A percentile compares a stretch with the other conserved stretches of the same genome.
Evolutionary conservation across 1,284 basidiomycete genomes (phyloP).

Genomic region (Sporisorium reilianum): DNA sequence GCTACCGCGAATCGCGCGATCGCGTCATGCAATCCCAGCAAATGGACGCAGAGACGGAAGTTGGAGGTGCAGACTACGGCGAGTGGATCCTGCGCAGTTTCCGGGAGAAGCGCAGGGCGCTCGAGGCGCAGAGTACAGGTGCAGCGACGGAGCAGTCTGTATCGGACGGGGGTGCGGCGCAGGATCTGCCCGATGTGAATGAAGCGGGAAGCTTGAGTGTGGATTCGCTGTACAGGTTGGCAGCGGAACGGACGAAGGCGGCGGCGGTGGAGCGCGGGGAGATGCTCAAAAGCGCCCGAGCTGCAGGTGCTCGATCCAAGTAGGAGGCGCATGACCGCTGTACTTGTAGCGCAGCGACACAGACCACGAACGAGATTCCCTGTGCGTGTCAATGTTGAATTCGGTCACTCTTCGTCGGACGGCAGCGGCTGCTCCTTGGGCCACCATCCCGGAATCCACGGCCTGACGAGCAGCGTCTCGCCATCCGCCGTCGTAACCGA

Average conservation of each 20-base stretch:
- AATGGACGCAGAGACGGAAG: background rate
- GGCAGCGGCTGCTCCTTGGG: slow-evolving; percentile 21
- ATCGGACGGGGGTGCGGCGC: too few relatives aligned
- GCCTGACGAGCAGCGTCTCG: slow-evolving; percentile 38
- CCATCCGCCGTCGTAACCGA: slow-evolving; percentile 24
- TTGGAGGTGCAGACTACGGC: slow-evolving; percentile 18
- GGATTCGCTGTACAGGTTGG: slow-evolving; percentile 21
- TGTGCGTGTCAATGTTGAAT: background rate
- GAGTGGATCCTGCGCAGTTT: slow-evolving; percentile 30
- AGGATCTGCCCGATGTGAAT: slow-evolving; percentile 2
- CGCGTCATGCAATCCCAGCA: slow-evolving; percentile 20
- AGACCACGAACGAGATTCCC: background rate
- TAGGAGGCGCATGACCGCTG: too few relatives aligned
- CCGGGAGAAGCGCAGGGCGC: slow-evolving; percentile 11
- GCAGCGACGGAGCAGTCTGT: too few relatives aligned
- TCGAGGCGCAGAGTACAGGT: background rate
- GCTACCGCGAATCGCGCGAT: slow-evolving; percentile 19
- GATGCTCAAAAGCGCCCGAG: slow-evolving; percentile 17
- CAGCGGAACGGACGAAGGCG: slow-evolving; percentile 35
- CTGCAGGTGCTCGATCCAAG: slow-evolving; percentile 1
- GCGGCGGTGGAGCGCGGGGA: slow-evolving; percentile 29
- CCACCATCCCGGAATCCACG: slow-evolving; percentile 59
- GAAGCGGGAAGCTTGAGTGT: slow-evolving; percentile 12
- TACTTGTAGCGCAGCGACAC: background rate
- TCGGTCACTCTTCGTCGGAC: background rate